These are phyloP conservation scores for Peterozyma xylosa DNA, from an alignment of 805 yeast genomes.

Conservation along the genomic window DNA sequence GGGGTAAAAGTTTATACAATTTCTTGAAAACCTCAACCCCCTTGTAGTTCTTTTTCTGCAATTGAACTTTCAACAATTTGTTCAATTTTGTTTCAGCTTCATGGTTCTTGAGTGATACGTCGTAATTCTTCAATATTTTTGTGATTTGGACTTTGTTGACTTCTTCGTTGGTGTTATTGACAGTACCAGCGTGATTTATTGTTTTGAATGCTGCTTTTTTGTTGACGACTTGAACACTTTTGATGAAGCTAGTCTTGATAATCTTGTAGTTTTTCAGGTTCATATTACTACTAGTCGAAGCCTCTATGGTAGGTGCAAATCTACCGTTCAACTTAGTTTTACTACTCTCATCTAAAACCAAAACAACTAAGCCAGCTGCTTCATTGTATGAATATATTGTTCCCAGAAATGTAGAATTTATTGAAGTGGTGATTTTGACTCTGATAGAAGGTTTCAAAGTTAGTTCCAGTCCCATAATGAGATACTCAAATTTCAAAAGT, in stretches of 20 bases:
- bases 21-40: slow-evolving; percentile 19
- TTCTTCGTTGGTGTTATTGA: slow-evolving; percentile 8
- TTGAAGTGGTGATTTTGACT: slow-evolving; percentile 52
- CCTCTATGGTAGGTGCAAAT: slow-evolving; percentile 7
- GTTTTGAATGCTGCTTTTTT: slow-evolving; percentile 20
- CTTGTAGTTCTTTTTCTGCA: slow-evolving; percentile 14
- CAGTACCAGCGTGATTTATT: slow-evolving; percentile 12
- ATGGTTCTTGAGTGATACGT: slow-evolving; percentile 13
- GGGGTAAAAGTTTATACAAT: slow-evolving; percentile 20
- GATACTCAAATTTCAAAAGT: background rate
- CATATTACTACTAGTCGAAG: slow-evolving; percentile 13
- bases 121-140: slow-evolving; percentile 11
- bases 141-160: slow-evolving; percentile 6
- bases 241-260: slow-evolving; percentile 51
- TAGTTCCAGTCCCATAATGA: background rate
- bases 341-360: slow-evolving; percentile 18
- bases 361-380: slow-evolving; percentile 33
- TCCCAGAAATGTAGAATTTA: slow-evolving; percentile 55
- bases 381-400: slow-evolving; percentile 55
- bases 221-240: slow-evolving; percentile 38
- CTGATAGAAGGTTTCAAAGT: slow-evolving; percentile 15
- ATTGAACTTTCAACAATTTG: slow-evolving; percentile 12
- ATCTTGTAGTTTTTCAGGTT: slow-evolving; percentile 31
- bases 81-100: slow-evolving; percentile 15
- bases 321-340: slow-evolving; percentile 14